These are phyloP conservation scores for Filosporella fistucella DNA, from an alignment of 495 filamentous ascomycete genomes.

Conservation along the genomic window DNA sequence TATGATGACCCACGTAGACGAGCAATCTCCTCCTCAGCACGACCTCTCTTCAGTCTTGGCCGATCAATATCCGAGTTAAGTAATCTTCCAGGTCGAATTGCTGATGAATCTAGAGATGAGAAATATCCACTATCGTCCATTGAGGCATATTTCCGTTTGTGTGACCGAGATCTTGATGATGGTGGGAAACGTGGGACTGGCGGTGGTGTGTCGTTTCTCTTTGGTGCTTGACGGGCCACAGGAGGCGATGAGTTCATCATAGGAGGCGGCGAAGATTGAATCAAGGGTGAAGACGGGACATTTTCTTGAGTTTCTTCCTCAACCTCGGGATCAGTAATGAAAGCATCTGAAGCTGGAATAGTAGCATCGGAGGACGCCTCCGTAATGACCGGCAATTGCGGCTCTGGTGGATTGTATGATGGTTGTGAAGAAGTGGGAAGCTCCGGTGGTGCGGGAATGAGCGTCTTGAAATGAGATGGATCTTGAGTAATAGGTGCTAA, in stretches of 20 bases:
- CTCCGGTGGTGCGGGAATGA: constrained; percentile 16
- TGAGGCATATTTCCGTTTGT: constrained; percentile 67
- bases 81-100: constrained; percentile 57
- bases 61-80: constrained; percentile 73
- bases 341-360: constrained; percentile 77
- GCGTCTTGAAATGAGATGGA: constrained; percentile 15
- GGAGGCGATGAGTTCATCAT: constrained; percentile 79
- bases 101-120: constrained; percentile 94
- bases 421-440: constrained; percentile 9
- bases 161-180: constrained; percentile 49
- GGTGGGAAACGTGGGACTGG: constrained; percentile 54
- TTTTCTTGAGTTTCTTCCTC: constrained; percentile 42
- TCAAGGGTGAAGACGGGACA: constrained; percentile 60
- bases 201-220: constrained; percentile 72
- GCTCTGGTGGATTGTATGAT: constrained; percentile 6
- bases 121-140: constrained; percentile 97
- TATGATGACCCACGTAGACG: constrained; percentile 89
- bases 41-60: constrained; percentile 76
- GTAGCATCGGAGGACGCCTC: constrained; percentile 95
- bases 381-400: constrained; percentile 23
- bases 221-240: constrained; percentile 43
- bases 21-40: constrained; percentile 93
- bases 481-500: constrained; percentile 12
- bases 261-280: constrained; percentile 38
- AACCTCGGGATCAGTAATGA: constrained; percentile 53